Conservation (phyloP, 768 basidiomycete species). For the Piloderma croceum region DNA sequence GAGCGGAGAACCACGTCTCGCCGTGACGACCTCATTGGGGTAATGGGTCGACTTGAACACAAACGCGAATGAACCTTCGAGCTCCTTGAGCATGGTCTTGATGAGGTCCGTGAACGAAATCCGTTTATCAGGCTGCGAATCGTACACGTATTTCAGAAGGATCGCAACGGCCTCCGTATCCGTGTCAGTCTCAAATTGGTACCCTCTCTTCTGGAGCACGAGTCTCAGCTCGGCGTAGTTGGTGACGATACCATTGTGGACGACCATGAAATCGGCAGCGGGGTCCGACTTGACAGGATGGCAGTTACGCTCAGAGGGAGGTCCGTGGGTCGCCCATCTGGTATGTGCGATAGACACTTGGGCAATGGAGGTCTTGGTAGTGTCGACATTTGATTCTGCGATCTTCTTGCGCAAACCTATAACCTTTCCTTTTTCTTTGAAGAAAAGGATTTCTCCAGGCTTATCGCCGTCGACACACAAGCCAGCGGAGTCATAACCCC, state of each 20-base stretch:
- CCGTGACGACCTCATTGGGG: conserved; percentile 93
- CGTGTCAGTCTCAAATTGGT: conserved; percentile 90
- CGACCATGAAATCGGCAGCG: conserved; percentile 79
- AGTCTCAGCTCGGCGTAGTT: conserved; percentile 83
- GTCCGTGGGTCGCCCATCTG: conserved; percentile 98
- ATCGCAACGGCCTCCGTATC: conserved; percentile 98
- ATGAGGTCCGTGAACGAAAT: conserved; percentile 85
- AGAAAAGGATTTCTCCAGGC: conserved; percentile 67
- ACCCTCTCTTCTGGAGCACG: conserved; percentile 94
- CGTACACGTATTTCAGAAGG: conserved; percentile 93
- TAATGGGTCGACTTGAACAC: conserved; percentile 97
- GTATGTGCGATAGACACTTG: conserved; percentile 99
- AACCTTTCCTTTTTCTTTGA: conserved; percentile 99
- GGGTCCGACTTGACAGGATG: conserved; percentile 89
- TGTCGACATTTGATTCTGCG: conserved; percentile 61
- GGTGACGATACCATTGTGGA: conserved; percentile 99
- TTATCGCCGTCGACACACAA: conserved; percentile 90
- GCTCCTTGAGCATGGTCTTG: conserved; percentile 94
- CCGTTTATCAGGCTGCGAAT: conserved; percentile 82
- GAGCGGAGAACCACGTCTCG: conserved; percentile 94
- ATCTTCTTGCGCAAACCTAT: conserved; percentile 88
- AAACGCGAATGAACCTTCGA: conserved; percentile 98
- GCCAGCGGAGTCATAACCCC: conserved; percentile 96
- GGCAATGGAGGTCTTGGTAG: conserved; percentile 68
- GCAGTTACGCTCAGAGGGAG: conserved; percentile 83